Percentiles rank a stretch among this genome's conserved stretches.
Conservation (phyloP, 768 basidiomycete species). For the Rhizopogon rudus region DNA sequence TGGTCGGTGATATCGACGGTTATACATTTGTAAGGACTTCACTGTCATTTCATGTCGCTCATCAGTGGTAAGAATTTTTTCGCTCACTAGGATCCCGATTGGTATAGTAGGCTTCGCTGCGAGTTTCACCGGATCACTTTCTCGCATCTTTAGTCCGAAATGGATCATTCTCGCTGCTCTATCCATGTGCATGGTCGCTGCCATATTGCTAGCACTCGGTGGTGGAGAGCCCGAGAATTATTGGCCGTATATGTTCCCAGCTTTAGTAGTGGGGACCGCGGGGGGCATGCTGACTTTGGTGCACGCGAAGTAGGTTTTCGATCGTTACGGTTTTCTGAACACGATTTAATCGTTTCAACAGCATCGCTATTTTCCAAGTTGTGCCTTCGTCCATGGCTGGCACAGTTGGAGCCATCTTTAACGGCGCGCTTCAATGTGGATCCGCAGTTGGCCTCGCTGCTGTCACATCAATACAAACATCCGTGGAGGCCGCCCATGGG, state of each 20-base stretch:
- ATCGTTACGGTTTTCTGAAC: not conserved
- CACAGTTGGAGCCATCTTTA: conserved; percentile 51
- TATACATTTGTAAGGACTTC: conserved; percentile 31
- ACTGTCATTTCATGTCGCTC: conserved; percentile 1
- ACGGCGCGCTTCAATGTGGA: conserved; percentile 47
- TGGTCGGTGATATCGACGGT: conserved; percentile 17
- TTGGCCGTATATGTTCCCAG: conserved; percentile 46
- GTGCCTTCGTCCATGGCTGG: conserved; percentile 45
- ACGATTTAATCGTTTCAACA: conserved; percentile 12
- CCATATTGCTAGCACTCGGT: conserved; percentile 38
- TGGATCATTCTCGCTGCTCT: conserved; percentile 16
- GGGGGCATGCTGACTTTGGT: conserved; percentile 41
- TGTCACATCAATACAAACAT: conserved; percentile 43
- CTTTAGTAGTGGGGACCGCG: conserved; percentile 41
- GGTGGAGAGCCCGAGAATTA: conserved; percentile 37
- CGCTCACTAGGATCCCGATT: conserved; percentile 33
- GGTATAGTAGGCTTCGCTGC: conserved; percentile 32
- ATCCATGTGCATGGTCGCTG: conserved; percentile 31
- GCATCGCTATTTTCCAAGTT: conserved; percentile 46
- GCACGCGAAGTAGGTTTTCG: conserved; percentile 39
- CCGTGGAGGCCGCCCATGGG: conserved; percentile 26
- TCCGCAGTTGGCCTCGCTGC: conserved; percentile 46
- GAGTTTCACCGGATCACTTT: conserved; percentile 34
- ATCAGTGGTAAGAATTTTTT: not conserved
- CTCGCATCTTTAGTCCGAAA: conserved; percentile 33